phyloP scores from a whole-genome alignment of 2,329 filamentous ascomycete species.

The Botrytis galanthina region DNA sequence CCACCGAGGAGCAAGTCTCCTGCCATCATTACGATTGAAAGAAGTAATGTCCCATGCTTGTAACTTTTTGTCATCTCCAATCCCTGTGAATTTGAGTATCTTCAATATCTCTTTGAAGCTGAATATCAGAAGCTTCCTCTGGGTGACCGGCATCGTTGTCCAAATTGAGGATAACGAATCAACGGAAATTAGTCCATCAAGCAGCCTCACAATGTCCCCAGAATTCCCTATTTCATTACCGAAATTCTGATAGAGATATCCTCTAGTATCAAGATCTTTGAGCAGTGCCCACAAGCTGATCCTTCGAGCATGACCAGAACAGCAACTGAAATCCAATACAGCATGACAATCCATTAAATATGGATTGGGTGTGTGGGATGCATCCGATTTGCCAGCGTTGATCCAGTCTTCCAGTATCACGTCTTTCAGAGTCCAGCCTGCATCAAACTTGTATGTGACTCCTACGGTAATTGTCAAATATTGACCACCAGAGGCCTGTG shows the following conservation, averaged over 20 bases:
- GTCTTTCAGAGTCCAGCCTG: conserved; percentile 23
- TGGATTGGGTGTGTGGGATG: background rate
- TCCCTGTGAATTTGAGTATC: background rate
- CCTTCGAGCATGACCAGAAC: conserved; percentile 15
- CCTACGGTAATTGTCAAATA: conserved; percentile 1
- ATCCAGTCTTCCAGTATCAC: conserved; percentile 15
- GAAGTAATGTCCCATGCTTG: conserved; percentile 2
- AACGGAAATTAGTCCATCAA: background rate
- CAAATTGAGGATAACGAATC: background rate
- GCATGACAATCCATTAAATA: conserved; percentile 14
- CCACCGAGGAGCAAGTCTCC: conserved; percentile 34
- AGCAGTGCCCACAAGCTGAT: conserved; percentile 13
- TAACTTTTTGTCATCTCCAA: background rate
- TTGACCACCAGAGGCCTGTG: background rate
- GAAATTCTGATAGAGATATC: background rate
- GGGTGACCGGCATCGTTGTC: background rate
- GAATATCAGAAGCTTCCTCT: background rate
- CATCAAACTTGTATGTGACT: conserved; percentile 19
- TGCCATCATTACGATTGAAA: background rate
- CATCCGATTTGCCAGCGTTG: background rate
- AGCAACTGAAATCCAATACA: conserved; percentile 12
- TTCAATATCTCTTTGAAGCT: background rate
- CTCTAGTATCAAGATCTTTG: background rate
- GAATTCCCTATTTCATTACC: rapidly evolving
- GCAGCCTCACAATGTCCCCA: background rate